Evolutionary conservation across 305 asterid species (phyloP), one percentile per base, ranked within the genome.

Genomic region (Solanum hybrid): DNA sequence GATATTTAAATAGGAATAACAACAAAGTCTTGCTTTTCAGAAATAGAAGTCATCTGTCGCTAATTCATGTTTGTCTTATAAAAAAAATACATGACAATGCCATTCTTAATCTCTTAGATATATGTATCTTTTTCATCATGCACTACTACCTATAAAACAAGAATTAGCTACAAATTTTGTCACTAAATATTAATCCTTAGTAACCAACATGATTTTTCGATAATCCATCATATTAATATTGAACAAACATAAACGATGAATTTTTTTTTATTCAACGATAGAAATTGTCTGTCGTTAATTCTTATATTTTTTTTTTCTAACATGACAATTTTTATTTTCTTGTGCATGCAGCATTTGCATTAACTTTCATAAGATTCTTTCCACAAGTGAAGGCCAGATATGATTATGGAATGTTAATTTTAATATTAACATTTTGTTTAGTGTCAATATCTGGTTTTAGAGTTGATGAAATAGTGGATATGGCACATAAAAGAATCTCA

Each of bases 371-470:
- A 86, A 88, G 98, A 84, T 96, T 96, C 90, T 93, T 95, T 67
- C 99, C 98, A 0, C 51, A 69, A 34, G 96, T 96, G 92, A 96
- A 96, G 94, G 97, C 98, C 1, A 94, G 96, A 89, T 95, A 96
- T 88, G 98, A 96, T 80, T 96, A 96, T 42, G 99, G 99, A 51
- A 89, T 94, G 92, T 73, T 95, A 18, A 92, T 96, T 57, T 95
- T 95, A 94, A 96, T 93, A 79, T 42, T 96, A 91, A 96, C 99
- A 22, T 95, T 95, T 88, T 94, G 93, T 90, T 90, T 96, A 34
- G 94, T 96, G 0, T 92, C 97, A 2, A 91, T 95, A 74, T 95
- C 99, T 11, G 98, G 98, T 86, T 91, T 91, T 39, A 92, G 92
- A 35, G 92, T 86, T 0, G 92, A 92, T 39, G 97, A 96, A 61